Base-by-base conservation (phyloP, 257 asterid species). In the Ehretia macrophylla region DNA sequence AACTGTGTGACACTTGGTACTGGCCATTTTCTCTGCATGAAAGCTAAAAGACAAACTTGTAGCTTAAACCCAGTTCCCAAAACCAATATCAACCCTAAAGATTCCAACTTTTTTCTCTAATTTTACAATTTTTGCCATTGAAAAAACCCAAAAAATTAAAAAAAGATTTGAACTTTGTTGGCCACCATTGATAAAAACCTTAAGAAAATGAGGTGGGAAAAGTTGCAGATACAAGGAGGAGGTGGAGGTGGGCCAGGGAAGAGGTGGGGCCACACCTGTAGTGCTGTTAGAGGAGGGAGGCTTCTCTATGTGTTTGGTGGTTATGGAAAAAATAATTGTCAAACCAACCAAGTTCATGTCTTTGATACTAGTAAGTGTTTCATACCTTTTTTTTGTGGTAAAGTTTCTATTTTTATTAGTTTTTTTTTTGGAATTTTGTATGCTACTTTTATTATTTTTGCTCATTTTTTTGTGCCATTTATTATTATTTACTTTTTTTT, bases 221-320 rank as follows among this genome's bases (percentile, higher is more conserved):
- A 70, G 79, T 74, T 79, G 78, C 77, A 52, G 73, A 52, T 62
- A 54, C 73, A 64, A 65, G 81, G 72, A 51, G 82, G 72, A 23
- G 85, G 62, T 37, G 82, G 72, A 32, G 83, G 62, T 39, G 96
- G 96, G 58, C 96, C 97, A 10, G 97, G 97, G 44, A 83, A 83
- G 79, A 80, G 95, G 74, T 93, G 99, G 99, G 97, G 99, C 50
- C 99, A 93, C 83, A 86, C 97, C 76, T 93, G 95, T 82, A 93
- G 79, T 79, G 86, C 96, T 83, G 75, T 93, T 66, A 72, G 66
- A 61, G 96, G 86, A 17, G 99, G 99, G 53, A 85, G 74, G 74
- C 86, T 90, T 79, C 86, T 93, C 63, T 93, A 89, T 65, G 83
- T 89, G n/a, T 83, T 93, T 69, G 99, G 97, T 17, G 99, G 99